Evolutionary conservation across 2,329 filamentous ascomycete species (phyloP).

Genomic region (Claviceps spartinae): DNA sequence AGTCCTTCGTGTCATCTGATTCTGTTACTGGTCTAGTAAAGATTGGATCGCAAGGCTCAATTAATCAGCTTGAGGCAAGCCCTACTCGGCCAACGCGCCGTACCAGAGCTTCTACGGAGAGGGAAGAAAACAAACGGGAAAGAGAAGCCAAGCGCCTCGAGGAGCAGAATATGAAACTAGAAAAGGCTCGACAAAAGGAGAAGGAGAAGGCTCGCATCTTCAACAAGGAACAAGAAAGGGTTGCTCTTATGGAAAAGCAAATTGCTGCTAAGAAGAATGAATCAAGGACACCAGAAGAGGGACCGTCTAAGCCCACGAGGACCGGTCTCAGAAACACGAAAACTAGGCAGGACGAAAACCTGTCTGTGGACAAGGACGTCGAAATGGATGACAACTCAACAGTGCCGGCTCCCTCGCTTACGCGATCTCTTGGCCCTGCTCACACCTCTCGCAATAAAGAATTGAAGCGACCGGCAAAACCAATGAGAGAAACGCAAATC

Average conservation of each 20-base stretch:
- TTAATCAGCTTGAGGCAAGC: conserved; percentile 19
- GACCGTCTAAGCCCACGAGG: conserved; percentile 30
- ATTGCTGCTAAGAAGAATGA: conserved; percentile 39
- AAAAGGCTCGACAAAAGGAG: conserved; percentile 57
- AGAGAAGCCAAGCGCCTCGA: conserved; percentile 49
- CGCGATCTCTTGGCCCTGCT: conserved; percentile 34
- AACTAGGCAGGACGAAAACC: conserved; percentile 19
- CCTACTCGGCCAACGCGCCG: conserved; percentile 31
- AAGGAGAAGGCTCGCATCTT: conserved; percentile 51
- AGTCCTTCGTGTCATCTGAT: conserved; percentile 34
- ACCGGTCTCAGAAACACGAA: conserved; percentile 40
- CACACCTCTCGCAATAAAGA: conserved; percentile 37
- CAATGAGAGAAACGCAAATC: conserved; percentile 41
- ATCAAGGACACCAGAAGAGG: conserved; percentile 27
- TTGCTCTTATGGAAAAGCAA: conserved; percentile 39
- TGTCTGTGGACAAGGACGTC: conserved; percentile 26
- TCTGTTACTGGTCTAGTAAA: conserved; percentile 22
- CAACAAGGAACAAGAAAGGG: conserved; percentile 42
- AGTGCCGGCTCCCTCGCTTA: conserved; percentile 46
- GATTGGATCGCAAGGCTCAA: conserved; percentile 9
- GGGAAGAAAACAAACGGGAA: conserved; percentile 51
- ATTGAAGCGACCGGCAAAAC: conserved; percentile 47
- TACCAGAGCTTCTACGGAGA: conserved; percentile 46
- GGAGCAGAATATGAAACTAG: conserved; percentile 48
- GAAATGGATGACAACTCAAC: conserved; percentile 45